Base-by-base conservation (phyloP, 1,139 yeast species). In the Hemisphaericaspora lyxosophila region DNA sequence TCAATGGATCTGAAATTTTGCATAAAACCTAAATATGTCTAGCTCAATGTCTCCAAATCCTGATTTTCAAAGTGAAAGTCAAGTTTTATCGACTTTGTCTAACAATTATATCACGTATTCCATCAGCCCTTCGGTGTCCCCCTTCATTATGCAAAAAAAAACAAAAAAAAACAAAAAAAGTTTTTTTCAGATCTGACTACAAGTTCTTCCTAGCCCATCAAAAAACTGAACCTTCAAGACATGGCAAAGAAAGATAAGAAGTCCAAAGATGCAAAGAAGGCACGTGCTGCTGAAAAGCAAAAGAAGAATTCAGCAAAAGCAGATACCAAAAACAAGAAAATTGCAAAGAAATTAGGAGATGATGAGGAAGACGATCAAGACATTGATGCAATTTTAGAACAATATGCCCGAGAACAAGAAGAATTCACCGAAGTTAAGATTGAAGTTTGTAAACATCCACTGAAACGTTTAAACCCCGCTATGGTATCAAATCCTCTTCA, bases 201-300 rank as follows among this genome's bases (percentile, higher is more conserved):
- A 27, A 12, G 20, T 4, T 4, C 26, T 24, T 24, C n/a, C 13
- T 24, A 9, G 9, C 13, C 4, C 6, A 6, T 9, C n/a, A 24
- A 7, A 24, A 8, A 24, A 23, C 3, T 13, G 7, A 9, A 11
- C 13, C 13, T 3, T 13, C 5, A 4, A 12, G 14, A 26, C 23
- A 85, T 86, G 95, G 95, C 89, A 9, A 89, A 87, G 65, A 89
- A 88, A 65, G 85, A 68, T 49, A 82, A 87, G 64, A 86, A 87
- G 62, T 80, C 86, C 45, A 88, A 88, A 61, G 96, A 87, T 35
- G 88, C 95, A 51, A 88, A 89, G 62, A 89, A 89, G 75, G 95
- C 94, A 22, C 78, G 96, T 35, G 68, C 85, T 27, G 95, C 92
- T 20, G 90, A 81, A 48, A 92, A 92, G 69, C 81, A 78, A 44